Evolutionary conservation across 192 early-diverging fungal genomes (phyloP).

Genomic region (Entomortierella beljakovae): DNA sequence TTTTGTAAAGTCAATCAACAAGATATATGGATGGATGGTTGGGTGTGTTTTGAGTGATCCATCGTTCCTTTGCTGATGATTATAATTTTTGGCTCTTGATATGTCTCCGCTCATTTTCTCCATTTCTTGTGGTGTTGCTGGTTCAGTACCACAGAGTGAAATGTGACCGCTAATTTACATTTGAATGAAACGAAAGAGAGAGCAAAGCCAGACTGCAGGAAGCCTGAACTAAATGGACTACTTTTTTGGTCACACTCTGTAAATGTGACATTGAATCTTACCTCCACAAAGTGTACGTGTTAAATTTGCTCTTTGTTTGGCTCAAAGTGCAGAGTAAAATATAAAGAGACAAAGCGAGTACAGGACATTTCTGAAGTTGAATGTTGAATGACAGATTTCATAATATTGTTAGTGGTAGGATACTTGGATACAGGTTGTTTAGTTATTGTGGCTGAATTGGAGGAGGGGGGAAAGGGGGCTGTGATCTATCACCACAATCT

Average conservation of each 20-base stretch:
- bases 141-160: neutral
- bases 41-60: neutral
- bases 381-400: too few species aligned
- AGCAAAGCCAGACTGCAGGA: neutral
- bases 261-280: neutral
- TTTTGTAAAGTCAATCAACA: neutral
- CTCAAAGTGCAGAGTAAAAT: too few species aligned
- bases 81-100: neutral
- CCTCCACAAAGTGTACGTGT: too few species aligned
- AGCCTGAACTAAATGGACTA: neutral
- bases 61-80: neutral
- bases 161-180: slow-evolving; percentile 16
- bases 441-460: too few species aligned
- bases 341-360: too few species aligned
- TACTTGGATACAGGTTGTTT: too few species aligned
- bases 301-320: too few species aligned
- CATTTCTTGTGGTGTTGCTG: neutral
- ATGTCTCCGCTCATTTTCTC: neutral
- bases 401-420: too few species aligned
- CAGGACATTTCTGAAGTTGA: too few species aligned
- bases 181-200: slow-evolving; percentile 25
- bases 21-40: slow-evolving; percentile 29
- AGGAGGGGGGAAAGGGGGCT: too few species aligned
- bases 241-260: neutral
- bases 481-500: too few species aligned